phyloP scores from a whole-genome alignment of 192 early-diverging fungal species.

The Linnemannia hyalina region DNA sequence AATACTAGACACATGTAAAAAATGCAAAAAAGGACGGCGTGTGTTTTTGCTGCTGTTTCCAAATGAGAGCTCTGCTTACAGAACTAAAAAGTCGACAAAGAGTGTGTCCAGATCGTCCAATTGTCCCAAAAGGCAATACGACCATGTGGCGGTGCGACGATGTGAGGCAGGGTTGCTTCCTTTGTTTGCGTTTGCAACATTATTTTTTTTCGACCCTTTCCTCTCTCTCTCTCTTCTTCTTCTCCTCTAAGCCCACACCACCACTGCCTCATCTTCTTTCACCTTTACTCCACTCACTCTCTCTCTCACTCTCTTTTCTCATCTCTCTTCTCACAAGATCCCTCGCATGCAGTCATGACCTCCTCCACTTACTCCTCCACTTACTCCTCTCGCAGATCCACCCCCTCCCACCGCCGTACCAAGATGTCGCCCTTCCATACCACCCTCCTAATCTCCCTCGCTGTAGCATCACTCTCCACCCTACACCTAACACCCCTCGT shows the following conservation, averaged over 20 bases:
- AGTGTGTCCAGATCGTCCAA: too few species aligned
- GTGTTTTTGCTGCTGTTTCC: too few species aligned
- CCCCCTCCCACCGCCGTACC: too few species aligned
- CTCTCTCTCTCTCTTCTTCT: neutral
- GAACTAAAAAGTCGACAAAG: too few species aligned
- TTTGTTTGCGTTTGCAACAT: neutral
- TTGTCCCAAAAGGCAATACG: too few species aligned
- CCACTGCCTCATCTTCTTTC: neutral
- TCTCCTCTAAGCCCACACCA: neutral
- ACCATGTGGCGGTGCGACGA: too few species aligned
- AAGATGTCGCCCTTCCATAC: neutral
- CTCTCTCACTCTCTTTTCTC: neutral
- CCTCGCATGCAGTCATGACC: neutral
- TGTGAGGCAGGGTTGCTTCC: too few species aligned
- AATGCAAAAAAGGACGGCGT: too few species aligned
- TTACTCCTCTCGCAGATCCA: neutral
- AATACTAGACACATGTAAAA: neutral
- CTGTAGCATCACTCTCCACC: neutral
- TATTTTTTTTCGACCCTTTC: neutral
- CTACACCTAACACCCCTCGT: neutral
- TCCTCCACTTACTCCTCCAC: neutral
- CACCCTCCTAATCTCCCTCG: neutral
- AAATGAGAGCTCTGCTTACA: too few species aligned
- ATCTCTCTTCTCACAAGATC: neutral
- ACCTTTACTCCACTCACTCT: neutral